Evolutionary conservation across 345 rosid genomes (phyloP), one percentile per base, ranked within the genome.

Genomic region (Erucastrum elatum): DNA sequence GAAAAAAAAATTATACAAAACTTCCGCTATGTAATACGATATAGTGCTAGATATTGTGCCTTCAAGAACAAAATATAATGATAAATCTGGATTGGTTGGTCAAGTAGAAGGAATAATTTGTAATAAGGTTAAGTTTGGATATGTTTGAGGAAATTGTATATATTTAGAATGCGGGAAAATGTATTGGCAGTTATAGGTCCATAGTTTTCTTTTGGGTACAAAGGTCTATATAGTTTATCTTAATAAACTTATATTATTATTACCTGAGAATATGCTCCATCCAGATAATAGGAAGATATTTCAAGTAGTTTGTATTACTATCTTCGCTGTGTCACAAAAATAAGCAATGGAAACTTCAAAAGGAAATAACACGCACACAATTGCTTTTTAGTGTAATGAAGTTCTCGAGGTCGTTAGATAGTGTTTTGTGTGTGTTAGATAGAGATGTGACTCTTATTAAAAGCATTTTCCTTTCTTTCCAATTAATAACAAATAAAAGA

Each of bases 321-420:
- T 49, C 55, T 49, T 13, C 55, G 55, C 55, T 13, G 55, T n/a
- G 55, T 49, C 17, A 59, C 12, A 64, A 64, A 64, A 66, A 67
- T 44, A 67, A 67, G 58, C 21, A 67, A 70, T 49, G 63, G 46
- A 41, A 71, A 66, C 72, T 65, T 30, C 25, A 66, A 59, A 15
- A 27, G 13, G 64, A 67, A 73, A 73, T 73, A 64, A 79, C 68
- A 67, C n/a, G 31, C 33, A 73, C 58, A 65, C 74, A 4, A 67
- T 73, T 79, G 35, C 65, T 73, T 66, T 67, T 79, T 74, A 61
- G 74, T 79, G 82, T 74, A 73, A 79, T 34, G 78, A 79, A 61
- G 78, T 79, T 79, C 75, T 79, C 78, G 74, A 79, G 68, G 82
- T 79, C 37, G 82, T 73, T 79, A 74, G 65, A 79, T 68, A 29